Evolutionary conservation across 495 filamentous ascomycete species (phyloP).

Genomic region (Penicillium argentinense): DNA sequence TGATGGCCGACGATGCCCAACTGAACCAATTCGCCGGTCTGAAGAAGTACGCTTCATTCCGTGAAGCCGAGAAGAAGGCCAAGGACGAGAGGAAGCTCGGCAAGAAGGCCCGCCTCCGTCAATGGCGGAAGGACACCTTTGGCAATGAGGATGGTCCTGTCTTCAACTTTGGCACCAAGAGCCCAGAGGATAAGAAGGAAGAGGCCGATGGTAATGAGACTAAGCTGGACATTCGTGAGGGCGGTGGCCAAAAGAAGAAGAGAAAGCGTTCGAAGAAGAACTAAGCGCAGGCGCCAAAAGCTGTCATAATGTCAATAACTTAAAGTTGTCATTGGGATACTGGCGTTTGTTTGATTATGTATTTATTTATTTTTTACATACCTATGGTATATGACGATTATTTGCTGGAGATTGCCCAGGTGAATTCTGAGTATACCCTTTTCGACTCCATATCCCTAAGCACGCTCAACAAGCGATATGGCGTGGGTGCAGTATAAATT

Average conservation of each 20-base stretch:
- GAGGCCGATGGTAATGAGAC: slow-evolving; percentile 22
- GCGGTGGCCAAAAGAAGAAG: slow-evolving; percentile 44
- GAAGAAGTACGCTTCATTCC: slow-evolving; percentile 90
- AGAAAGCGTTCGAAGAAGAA: slow-evolving; percentile 53
- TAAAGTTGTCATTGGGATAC: slow-evolving; percentile 1
- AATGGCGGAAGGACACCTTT: slow-evolving; percentile 94
- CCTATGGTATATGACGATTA: no score
- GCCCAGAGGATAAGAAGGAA: slow-evolving; percentile 19
- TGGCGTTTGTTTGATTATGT: background rate
- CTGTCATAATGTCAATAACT: slow-evolving; percentile 1
- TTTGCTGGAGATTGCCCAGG: no score
- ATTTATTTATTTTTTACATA: no score
- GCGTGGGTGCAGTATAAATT: no score
- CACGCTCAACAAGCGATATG: no score
- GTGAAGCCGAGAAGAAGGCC: slow-evolving; percentile 82
- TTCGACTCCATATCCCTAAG: no score
- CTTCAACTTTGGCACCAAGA: slow-evolving; percentile 28
- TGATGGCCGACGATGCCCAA: slow-evolving; percentile 82
- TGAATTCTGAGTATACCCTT: no score
- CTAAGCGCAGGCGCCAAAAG: slow-evolving; percentile 17
- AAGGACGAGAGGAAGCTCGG: slow-evolving; percentile 83
- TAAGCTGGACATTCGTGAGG: slow-evolving; percentile 48
- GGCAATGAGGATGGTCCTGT: slow-evolving; percentile 66
- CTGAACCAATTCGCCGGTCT: slow-evolving; percentile 90
- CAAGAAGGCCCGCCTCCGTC: slow-evolving; percentile 84